Base-by-base conservation (phyloP, 305 asterid species). In the Solanum hybrid region DNA sequence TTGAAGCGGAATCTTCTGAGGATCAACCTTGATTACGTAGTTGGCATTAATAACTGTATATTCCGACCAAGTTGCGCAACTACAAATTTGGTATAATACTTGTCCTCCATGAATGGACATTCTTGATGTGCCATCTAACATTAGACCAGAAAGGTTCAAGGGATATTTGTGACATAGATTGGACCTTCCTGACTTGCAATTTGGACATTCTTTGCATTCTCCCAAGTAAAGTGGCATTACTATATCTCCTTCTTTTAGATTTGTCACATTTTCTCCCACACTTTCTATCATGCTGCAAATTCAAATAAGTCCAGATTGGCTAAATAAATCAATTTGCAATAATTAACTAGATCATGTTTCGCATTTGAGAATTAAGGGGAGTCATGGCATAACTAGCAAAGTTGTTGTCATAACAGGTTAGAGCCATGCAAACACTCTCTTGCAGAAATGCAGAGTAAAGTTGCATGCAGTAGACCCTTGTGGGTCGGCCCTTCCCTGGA, bases 121-220 rank as follows among this genome's bases (percentile, higher is more conserved):
- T 84, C 87, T 84, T 16, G 87, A 84, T 20, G 87, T 94, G 24
- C 95, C 95, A 90, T 96, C 99, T 0, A 90, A 31, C 94, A 93
- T 88, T 31, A 95, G 89, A 39, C 99, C 97, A 39, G 67, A 75
- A 57, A 91, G 87, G 5, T 78, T 14, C 5, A 93, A 51, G 6
- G 97, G 95, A 71, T 94, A 95, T 87, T 91, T 92, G 93, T 92
- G 95, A 94, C 98, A 96, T n/a, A 93, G 69, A 42, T 96, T 96
- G 20, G 98, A 87, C 91, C 83, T 95, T 67, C 97, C 97, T 14
- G 97, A 95, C 34, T 51, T 88, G 92, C 98, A 96, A 24, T 95
- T 96, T 3, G 92, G 67, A 89, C 98, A 96, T 69, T 94, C 95
- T 61, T 95, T 94, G 88, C 98, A 96, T 82, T 96, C 96, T 77